Evolutionary conservation across 2,329 filamentous ascomycete genomes (phyloP).

Genomic region (Curvularia verruculosa): DNA sequence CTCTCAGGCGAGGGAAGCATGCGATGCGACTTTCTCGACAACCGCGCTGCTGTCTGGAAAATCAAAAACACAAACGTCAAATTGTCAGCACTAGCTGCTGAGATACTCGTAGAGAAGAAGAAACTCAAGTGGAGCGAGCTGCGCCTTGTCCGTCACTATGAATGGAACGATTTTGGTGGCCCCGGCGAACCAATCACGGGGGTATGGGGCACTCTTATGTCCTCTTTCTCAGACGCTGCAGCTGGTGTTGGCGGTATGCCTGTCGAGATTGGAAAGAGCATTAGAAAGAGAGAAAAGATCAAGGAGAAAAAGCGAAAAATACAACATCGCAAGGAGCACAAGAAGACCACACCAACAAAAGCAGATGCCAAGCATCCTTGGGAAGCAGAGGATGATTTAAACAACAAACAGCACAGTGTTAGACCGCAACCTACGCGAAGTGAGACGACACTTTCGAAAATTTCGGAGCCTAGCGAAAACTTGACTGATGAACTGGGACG

Average conservation of each 20-base stretch:
- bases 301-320: slow-evolving; percentile 55
- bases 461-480: slow-evolving; percentile 41
- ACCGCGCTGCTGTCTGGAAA: slow-evolving; percentile 69
- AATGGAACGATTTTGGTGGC: slow-evolving; percentile 80
- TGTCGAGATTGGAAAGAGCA: slow-evolving; percentile 63
- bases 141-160: slow-evolving; percentile 67
- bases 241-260: slow-evolving; percentile 70
- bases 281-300: slow-evolving; percentile 61
- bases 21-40: slow-evolving; percentile 69
- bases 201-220: slow-evolving; percentile 65
- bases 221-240: slow-evolving; percentile 64
- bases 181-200: slow-evolving; percentile 76
- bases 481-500: slow-evolving; percentile 49
- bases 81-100: slow-evolving; percentile 68
- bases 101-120: slow-evolving; percentile 67
- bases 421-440: slow-evolving; percentile 28
- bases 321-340: slow-evolving; percentile 39
- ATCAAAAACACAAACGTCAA: slow-evolving; percentile 66
- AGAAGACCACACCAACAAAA: slow-evolving; percentile 27
- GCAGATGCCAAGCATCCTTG: slow-evolving; percentile 21
- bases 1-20: slow-evolving; percentile 56
- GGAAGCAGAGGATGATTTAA: slow-evolving; percentile 13
- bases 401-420: slow-evolving; percentile 9
- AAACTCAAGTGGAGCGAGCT: slow-evolving; percentile 68
- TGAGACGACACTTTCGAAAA: slow-evolving; percentile 38